These are phyloP conservation scores for Carallia pectinifolia DNA, from an alignment of 345 rosid species.

Conservation along the genomic window DNA sequence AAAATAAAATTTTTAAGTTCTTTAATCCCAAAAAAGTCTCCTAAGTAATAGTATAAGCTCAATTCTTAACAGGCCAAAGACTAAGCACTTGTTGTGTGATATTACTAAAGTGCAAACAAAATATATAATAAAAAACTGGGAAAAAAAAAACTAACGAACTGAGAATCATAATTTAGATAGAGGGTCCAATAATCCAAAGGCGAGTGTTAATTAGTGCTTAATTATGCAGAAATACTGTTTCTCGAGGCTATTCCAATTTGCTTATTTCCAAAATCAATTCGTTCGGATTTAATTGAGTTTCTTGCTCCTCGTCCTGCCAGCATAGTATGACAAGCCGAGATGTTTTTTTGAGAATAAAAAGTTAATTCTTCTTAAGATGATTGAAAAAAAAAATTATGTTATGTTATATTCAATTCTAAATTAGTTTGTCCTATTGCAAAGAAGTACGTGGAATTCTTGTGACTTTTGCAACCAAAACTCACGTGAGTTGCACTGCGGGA, in stretches of 20 bases:
- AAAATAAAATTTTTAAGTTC: no score
- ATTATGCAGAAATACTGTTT: conserved; percentile 34
- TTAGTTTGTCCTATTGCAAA: not conserved
- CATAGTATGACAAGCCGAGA: no score
- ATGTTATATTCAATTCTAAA: not conserved
- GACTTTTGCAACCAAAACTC: conserved; percentile 32
- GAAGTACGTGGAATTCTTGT: conserved; percentile 34
- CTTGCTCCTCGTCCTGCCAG: no score
- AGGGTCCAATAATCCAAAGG: conserved; percentile 24
- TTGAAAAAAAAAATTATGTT: no score
- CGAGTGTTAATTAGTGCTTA: conserved; percentile 17
- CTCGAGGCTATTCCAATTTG: conserved; percentile 47
- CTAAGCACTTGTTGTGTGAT: not conserved
- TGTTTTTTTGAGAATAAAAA: no score
- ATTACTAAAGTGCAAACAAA: conserved; percentile 21
- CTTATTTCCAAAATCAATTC: not conserved
- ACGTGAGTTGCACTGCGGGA: conserved; percentile 52
- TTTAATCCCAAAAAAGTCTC: no score
- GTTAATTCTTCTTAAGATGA: no score
- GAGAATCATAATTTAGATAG: conserved; percentile 19
- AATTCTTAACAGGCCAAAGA: no score
- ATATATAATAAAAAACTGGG: conserved; percentile 4
- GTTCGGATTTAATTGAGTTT: no score
- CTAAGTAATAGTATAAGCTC: no score
- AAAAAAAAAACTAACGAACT: conserved; percentile 7